Conservation (phyloP, 2,329 filamentous ascomycete species). For the Annulohypoxylon truncatum region DNA sequence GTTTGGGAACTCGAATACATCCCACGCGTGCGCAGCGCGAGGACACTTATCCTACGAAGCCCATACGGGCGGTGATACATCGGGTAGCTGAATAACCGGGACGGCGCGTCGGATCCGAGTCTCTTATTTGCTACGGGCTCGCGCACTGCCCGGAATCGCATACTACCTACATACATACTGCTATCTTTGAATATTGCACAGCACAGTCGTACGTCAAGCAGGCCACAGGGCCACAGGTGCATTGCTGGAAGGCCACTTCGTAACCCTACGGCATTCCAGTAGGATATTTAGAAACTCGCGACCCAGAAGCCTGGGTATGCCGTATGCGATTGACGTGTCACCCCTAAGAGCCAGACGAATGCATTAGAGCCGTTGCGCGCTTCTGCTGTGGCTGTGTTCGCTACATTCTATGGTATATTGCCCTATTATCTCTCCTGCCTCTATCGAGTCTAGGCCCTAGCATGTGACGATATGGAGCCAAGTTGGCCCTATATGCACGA, state of each 20-base stretch:
- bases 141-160: conserved; percentile 32
- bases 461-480: conserved; percentile 37
- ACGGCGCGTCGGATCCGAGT: conserved; percentile 6
- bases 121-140: conserved; percentile 25
- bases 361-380: conserved; percentile 26
- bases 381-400: conserved; percentile 39
- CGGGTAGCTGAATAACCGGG: conserved; percentile 31
- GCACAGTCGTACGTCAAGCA: conserved; percentile 28
- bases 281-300: conserved; percentile 36
- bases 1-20: conserved; percentile 15
- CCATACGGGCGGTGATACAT: conserved; percentile 28
- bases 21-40: conserved; percentile 25
- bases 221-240: conserved; percentile 19
- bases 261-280: conserved; percentile 23
- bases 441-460: conserved; percentile 31
- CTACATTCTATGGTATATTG: conserved; percentile 9
- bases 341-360: conserved; percentile 39
- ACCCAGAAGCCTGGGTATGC: conserved; percentile 45
- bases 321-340: conserved; percentile 47
- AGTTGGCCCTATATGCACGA: conserved; percentile 6
- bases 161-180: conserved; percentile 10
- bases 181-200: conserved; percentile 17
- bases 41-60: conserved; percentile 28
- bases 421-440: conserved; percentile 20
- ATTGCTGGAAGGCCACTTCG: conserved; percentile 20